phyloP scores from a whole-genome alignment of 805 yeast species.

The Kuraishia molischiana region DNA sequence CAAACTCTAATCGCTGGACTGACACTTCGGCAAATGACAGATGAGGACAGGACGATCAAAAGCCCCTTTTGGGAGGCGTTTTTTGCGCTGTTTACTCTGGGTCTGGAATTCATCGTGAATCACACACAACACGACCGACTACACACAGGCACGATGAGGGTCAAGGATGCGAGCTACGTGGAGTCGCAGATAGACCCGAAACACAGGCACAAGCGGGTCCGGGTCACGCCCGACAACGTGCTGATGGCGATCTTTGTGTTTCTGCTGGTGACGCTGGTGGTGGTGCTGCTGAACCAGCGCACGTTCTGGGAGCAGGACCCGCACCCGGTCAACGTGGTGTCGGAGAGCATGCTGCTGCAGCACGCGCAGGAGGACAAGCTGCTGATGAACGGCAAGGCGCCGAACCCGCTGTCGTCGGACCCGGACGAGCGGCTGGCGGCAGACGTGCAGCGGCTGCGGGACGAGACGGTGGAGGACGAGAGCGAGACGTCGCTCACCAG shows the following conservation, averaged over 20 bases:
- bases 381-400: not conserved
- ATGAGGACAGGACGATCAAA: too few relatives aligned
- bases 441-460: not conserved
- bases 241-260: not conserved
- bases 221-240: not conserved
- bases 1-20: too few relatives aligned
- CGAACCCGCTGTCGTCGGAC: not conserved
- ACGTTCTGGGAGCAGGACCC: not conserved
- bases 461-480: not conserved
- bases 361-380: not conserved
- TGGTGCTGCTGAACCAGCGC: not conserved
- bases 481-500: not conserved
- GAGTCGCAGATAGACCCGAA: not conserved
- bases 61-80: too few relatives aligned
- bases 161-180: not conserved
- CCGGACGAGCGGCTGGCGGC: constrained; percentile 2
- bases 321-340: not conserved
- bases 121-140: too few relatives aligned
- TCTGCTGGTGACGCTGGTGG: not conserved
- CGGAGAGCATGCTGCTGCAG: too few relatives aligned
- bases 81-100: too few relatives aligned
- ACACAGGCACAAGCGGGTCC: not conserved
- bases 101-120: too few relatives aligned
- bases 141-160: not conserved
- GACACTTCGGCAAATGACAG: too few relatives aligned